Evolutionary conservation across 495 filamentous ascomycete species (phyloP).

Genomic region (Neurospora sp.): DNA sequence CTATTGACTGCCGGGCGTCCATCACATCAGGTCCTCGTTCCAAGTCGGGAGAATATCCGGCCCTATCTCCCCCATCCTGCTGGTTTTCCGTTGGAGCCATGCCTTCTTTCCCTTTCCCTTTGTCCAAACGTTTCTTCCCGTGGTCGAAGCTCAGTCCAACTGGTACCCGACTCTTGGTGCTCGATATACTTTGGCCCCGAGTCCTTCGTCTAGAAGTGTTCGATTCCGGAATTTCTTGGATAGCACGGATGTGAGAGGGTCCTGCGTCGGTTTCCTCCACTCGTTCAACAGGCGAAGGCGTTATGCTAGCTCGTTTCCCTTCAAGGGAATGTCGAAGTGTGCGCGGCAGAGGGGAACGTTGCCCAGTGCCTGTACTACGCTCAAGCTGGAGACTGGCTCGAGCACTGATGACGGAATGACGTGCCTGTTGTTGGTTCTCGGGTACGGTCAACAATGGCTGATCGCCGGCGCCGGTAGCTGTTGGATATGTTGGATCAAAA

Average conservation of each 20-base stretch:
- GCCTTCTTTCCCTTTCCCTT: conserved; percentile 37
- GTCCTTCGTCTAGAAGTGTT: conserved; percentile 11
- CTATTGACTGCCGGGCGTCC: conserved; percentile 25
- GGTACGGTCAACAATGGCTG: conserved; percentile 61
- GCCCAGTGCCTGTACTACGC: conserved; percentile 38
- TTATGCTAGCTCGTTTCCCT: conserved; percentile 32
- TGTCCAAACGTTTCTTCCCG: conserved; percentile 21
- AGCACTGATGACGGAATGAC: conserved; percentile 39
- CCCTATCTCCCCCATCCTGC: conserved; percentile 9
- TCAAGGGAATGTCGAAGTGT: conserved; percentile 41
- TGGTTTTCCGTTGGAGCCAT: conserved; percentile 25
- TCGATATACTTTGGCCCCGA: conserved; percentile 20
- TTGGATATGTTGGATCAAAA: conserved; percentile 19
- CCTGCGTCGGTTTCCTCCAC: conserved; percentile 18
- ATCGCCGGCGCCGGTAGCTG: conserved; percentile 42
- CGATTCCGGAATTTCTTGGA: conserved; percentile 19
- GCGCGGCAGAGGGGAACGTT: conserved; percentile 57
- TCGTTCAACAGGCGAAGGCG: conserved; percentile 17
- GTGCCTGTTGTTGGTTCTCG: conserved; percentile 48
- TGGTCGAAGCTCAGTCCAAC: conserved; percentile 24
- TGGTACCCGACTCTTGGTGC: conserved; percentile 16
- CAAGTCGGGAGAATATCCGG: conserved; percentile 37
- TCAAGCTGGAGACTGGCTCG: conserved; percentile 55
- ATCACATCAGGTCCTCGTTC: conserved; percentile 35
- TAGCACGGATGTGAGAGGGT: conserved; percentile 16